Base-by-base conservation (phyloP, 1,284 basidiomycete genomes). In the Mycena citricolor region DNA sequence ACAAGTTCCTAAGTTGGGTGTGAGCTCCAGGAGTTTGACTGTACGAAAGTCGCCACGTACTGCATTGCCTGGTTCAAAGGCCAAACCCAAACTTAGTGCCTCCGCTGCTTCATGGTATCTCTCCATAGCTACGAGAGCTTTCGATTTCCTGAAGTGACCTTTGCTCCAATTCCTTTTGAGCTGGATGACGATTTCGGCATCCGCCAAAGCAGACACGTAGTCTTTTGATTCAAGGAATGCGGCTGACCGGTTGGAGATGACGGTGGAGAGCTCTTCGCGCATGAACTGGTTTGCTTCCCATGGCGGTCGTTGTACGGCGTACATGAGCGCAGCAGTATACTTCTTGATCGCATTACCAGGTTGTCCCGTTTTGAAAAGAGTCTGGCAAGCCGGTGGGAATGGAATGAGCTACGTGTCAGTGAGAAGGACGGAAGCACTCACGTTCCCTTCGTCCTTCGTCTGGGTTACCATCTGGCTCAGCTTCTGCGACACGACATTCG, bases 101-200 rank as follows among this genome's bases (percentile, higher is more conserved):
- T 94, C 89, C 51, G 77, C 79, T 3, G 94, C 94, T 41, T 97
- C 93, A 26, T 82, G 70, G 41, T 79, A 68, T 35, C 75, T 71
- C 11, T 76, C 73, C 44, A 99, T 69, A n/a, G 81, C 90, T 4
- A 88, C 71, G 33, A 98, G 70, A 0, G 95, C 93, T 62, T 88
- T 89, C 3, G 88, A 91, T 57, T 86, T 95, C 53, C 95, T 75
- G 73, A 95, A 97, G 63, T 98, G 92, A 0, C 94, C 95, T 64
- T 98, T 98, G 57, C 86, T 82, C 95, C 95, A 99, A 21, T 83
- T 83, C 46, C 85, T 76, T 62, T 91, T 90, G 43, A 97, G 69
- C 53, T 81, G 68, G 32, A 95, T 86, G 55, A 97, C 93, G 1
- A 85, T 83, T 51, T 98, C 93, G 1, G 94, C 94, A 61, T 99